Evolutionary conservation across 2,329 filamentous ascomycete species (phyloP), one percentile per base, ranked within the genome.

Genomic region (Ceratocystis huliohia): DNA sequence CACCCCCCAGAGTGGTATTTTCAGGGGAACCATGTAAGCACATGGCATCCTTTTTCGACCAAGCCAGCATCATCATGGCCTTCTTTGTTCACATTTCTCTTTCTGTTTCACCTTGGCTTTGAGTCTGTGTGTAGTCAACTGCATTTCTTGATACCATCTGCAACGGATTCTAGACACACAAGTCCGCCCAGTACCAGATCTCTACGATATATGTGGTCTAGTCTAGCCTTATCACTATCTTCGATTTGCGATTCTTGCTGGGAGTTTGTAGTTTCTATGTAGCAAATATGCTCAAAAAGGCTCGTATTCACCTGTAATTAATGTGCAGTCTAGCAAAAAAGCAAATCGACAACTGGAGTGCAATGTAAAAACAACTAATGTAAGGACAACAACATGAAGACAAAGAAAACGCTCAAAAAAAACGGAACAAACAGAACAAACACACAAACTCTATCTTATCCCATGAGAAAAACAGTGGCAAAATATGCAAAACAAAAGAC

Each of bases 11-110:
- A 30, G 64, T 65, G 10, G 50, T 48, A 61, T 65, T 65, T 65
- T 65, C 64, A 65, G 64, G 64, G 64, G 64, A 30, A 61, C 33
- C 37, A 65, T 20, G 20, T 25, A 65, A 61, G 22, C 25, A 63
- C 17, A 63, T 46, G 41, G 20, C 61, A 63, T 46, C 41, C 25
- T 63, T 13, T 13, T 50, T 30, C 20, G 48, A 30, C 61, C 37
- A 30, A 59, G 2, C 15, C 33, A 45, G 25, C 33, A 17, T 59
- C 37, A 13, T 50, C 37, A 45, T 37, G 10, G 20, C 33, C 46
- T 22, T 56, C 20, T 57, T 41, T 56, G 8, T 50, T 64, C 46
- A 20, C 22, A 6, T n/a, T 64, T 56, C n/a, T 63, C 45, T 28
- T 30, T n/a, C 48, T 2, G 50, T 57, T 57, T 56, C 48, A 44